These are phyloP conservation scores for Penicillium sp. DNA, from an alignment of 2,329 filamentous ascomycete genomes.

Conservation along the genomic window DNA sequence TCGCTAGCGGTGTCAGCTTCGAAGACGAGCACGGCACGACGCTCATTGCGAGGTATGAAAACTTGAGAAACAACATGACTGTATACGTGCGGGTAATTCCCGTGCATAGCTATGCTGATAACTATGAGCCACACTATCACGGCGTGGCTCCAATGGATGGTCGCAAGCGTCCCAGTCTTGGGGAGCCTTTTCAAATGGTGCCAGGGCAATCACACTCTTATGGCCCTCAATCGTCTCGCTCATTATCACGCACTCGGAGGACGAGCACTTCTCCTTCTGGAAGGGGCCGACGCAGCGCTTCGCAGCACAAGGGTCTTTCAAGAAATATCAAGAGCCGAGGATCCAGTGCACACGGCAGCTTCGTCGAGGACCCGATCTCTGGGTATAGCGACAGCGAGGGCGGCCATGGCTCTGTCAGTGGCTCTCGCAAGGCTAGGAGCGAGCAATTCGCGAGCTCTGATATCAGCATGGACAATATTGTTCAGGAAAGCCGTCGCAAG, in stretches of 20 bases:
- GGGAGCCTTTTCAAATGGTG: slow-evolving; percentile 62
- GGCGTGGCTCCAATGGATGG: slow-evolving; percentile 48
- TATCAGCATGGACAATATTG: slow-evolving; percentile 96
- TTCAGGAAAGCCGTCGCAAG: slow-evolving; percentile 93
- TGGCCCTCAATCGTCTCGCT: slow-evolving; percentile 61
- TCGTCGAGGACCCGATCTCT: slow-evolving; percentile 66
- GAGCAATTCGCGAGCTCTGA: slow-evolving; percentile 91
- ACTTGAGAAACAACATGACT: slow-evolving; percentile 86
- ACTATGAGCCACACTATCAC: slow-evolving; percentile 45
- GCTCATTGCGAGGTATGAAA: slow-evolving; percentile 93
- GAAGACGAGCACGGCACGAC: slow-evolving; percentile 86
- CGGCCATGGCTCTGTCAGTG: slow-evolving; percentile 66
- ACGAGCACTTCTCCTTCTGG: slow-evolving; percentile 74
- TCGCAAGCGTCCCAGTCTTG: slow-evolving; percentile 57
- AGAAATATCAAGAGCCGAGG: slow-evolving; percentile 67
- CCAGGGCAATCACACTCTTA: slow-evolving; percentile 52
- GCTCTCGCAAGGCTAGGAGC: slow-evolving; percentile 69
- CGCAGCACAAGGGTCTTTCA: slow-evolving; percentile 68
- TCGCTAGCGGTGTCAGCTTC: slow-evolving; percentile 83
- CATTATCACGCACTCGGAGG: slow-evolving; percentile 66
- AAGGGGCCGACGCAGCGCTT: slow-evolving; percentile 72
- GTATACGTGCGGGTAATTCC: slow-evolving; percentile 84
- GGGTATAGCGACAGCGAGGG: slow-evolving; percentile 87
- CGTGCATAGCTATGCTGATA: slow-evolving; percentile 50
- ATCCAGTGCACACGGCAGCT: slow-evolving; percentile 55